phyloP scores from a whole-genome alignment of 495 filamentous ascomycete genomes.

The Astrothelium subdiscretum region DNA sequence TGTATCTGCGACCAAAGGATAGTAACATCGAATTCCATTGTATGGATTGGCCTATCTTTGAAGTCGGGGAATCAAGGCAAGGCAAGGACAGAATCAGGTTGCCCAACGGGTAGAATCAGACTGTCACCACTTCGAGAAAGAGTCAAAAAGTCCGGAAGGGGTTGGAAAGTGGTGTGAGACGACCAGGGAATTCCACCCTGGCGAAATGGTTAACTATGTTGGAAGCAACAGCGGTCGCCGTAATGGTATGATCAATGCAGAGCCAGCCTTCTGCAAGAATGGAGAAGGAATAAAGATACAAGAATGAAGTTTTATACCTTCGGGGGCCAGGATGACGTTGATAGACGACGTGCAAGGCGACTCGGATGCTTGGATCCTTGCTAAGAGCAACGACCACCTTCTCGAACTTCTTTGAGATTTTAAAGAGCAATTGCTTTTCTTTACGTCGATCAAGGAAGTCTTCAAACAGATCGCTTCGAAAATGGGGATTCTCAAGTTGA shows the following conservation, averaged over 20 bases:
- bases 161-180: neutral
- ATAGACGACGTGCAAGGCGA: neutral
- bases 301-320: neutral
- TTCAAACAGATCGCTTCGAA: neutral
- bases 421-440: neutral
- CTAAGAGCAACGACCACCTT: neutral
- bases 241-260: neutral
- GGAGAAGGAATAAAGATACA: neutral
- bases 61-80: neutral
- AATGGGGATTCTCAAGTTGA: neutral
- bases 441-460: neutral
- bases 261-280: neutral
- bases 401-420: neutral
- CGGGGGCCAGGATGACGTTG: neutral
- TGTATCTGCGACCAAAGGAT: neutral
- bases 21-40: neutral
- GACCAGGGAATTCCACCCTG: neutral
- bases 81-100: neutral
- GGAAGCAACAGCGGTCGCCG: neutral
- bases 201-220: neutral
- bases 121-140: neutral
- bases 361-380: neutral
- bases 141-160: neutral
- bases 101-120: neutral
- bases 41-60: neutral